phyloP scores from a whole-genome alignment of 139 green algal genomes.

The Tetradesmus obliquus region DNA sequence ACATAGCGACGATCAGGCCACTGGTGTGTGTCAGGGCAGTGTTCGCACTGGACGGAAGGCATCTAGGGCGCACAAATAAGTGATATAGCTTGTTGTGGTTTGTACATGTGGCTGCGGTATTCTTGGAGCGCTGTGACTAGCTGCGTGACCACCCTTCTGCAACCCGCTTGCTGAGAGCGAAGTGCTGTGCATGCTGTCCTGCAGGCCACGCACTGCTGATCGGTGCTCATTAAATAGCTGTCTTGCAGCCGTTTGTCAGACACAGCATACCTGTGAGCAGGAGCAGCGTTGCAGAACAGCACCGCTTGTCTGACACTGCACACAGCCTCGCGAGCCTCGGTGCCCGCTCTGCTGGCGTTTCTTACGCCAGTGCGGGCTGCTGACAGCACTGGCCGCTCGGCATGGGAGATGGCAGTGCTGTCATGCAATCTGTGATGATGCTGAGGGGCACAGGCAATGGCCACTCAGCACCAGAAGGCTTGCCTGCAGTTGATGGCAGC shows the following conservation, averaged over 20 bases:
- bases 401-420: conserved; percentile 38
- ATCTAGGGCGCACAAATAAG: not conserved
- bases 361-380: not conserved
- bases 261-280: not conserved
- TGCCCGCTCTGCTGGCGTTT: not conserved
- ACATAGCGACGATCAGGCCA: not conserved
- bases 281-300: not conserved
- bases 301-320: conserved; percentile 1
- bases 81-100: not conserved
- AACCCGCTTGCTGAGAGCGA: not conserved
- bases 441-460: not conserved
- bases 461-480: not conserved
- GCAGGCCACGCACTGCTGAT: not conserved
- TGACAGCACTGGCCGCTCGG: not conserved
- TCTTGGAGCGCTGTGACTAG: not conserved
- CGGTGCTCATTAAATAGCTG: not conserved
- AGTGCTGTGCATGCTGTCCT: not conserved
- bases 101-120: not conserved
- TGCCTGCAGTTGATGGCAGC: not conserved
- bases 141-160: not conserved
- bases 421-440: conserved; percentile 28
- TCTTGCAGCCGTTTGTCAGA: not conserved
- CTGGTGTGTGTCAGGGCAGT: not conserved
- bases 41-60: not conserved
- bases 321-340: not conserved